Conservation (phyloP, 495 filamentous ascomycete genomes). For the Aspergillus egyptiacus region DNA sequence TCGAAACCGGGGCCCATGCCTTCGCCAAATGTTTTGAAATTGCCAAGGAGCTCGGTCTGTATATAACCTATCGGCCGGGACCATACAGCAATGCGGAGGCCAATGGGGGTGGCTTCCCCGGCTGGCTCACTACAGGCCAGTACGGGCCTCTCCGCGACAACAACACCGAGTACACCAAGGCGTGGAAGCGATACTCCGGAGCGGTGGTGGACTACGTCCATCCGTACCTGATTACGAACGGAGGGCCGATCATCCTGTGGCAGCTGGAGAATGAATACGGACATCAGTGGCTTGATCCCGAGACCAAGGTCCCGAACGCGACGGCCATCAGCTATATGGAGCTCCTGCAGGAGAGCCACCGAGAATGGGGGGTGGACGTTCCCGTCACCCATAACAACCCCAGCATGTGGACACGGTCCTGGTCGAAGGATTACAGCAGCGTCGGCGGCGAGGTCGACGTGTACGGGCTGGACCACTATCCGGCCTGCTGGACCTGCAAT, state of each 20-base stretch:
- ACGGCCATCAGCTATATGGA: constrained; percentile 2
- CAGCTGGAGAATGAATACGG: constrained; percentile 48
- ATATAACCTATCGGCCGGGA: constrained; percentile 61
- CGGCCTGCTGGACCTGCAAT: constrained; percentile 47
- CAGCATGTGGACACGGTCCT: constrained; percentile 43
- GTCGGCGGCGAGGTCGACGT: constrained; percentile 51
- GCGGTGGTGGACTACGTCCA: constrained; percentile 39
- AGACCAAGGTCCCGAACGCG: not conserved
- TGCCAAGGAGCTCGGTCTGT: constrained; percentile 58
- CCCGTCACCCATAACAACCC: constrained; percentile 51
- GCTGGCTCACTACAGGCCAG: constrained; percentile 53
- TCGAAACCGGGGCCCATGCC: constrained; percentile 50
- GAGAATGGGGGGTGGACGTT: constrained; percentile 38
- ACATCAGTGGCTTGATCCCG: not conserved
- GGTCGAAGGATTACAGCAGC: constrained; percentile 51
- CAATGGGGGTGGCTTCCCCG: constrained; percentile 52
- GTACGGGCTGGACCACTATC: constrained; percentile 52
- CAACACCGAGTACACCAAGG: constrained; percentile 28
- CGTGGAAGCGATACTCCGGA: constrained; percentile 22
- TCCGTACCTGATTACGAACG: constrained; percentile 45
- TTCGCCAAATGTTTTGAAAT: constrained; percentile 61
- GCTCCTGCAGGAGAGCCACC: not conserved
- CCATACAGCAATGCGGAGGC: constrained; percentile 62
- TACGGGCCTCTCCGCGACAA: constrained; percentile 42
- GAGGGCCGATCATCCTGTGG: constrained; percentile 47